Evolutionary conservation across 176 grass and related monocot species (phyloP).

Genomic region (Oryza punctata): DNA sequence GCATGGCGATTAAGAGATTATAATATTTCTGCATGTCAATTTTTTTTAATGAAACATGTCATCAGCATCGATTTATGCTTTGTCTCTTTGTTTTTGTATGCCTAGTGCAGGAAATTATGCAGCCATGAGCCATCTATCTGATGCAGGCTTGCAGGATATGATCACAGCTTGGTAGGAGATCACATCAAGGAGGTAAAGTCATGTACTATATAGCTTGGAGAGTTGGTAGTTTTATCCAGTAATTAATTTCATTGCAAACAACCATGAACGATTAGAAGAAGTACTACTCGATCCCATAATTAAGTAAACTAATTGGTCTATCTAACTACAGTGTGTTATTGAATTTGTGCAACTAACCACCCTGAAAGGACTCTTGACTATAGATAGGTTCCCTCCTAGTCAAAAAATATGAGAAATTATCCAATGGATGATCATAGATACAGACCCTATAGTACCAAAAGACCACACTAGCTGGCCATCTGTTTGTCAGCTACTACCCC

Average conservation of each 20-base stretch:
- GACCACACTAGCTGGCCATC: neutral
- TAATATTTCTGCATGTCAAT: neutral
- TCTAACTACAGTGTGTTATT: neutral
- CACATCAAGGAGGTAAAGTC: neutral
- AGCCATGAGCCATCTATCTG: neutral
- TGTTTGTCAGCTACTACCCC: constrained; percentile 10
- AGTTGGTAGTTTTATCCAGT: neutral
- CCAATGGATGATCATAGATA: constrained; percentile 7
- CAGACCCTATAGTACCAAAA: constrained; percentile 9
- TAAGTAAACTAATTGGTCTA: neutral
- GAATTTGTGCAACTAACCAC: neutral
- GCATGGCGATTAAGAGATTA: neutral
- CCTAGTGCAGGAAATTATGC: neutral
- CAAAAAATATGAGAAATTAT: neutral
- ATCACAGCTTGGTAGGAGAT: neutral
- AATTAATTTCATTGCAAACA: neutral
- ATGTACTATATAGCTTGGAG: neutral
- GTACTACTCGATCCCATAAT: neutral
- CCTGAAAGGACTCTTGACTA: neutral
- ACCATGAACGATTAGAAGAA: neutral
- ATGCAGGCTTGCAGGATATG: neutral
- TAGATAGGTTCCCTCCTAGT: neutral
- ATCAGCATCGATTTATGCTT: neutral
- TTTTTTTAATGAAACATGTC: neutral
- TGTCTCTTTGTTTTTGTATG: neutral